Conservation (phyloP, 192 early-diverging fungal species). For the Backusella morwellensis region DNA sequence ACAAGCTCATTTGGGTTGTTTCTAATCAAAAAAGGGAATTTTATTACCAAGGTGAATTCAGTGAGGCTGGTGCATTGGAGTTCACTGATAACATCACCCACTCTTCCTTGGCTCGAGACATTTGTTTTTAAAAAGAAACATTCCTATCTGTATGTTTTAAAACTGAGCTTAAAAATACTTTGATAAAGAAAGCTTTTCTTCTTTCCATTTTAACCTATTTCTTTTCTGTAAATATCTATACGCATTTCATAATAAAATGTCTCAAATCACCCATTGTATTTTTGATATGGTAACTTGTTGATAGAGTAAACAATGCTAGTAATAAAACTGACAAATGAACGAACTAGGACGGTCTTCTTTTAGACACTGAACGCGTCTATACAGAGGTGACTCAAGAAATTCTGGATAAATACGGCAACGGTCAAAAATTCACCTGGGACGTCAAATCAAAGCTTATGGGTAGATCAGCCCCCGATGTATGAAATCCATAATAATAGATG, state of each 20-base stretch:
- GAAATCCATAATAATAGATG: neutral
- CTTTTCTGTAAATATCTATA: neutral
- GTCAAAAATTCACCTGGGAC: slow-evolving; percentile 63
- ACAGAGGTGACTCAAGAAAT: slow-evolving; percentile 85
- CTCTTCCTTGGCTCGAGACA: neutral
- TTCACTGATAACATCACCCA: neutral
- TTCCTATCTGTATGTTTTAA: neutral
- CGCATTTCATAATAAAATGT: slow-evolving; percentile 7
- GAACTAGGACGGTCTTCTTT: slow-evolving; percentile 63
- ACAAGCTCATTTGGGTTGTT: slow-evolving; percentile 31
- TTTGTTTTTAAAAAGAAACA: neutral
- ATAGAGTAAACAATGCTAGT: neutral
- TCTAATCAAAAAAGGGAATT: neutral
- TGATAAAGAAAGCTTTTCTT: neutral
- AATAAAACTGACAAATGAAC: neutral
- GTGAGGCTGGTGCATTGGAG: neutral
- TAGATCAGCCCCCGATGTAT: slow-evolving; percentile 52
- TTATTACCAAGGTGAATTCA: neutral
- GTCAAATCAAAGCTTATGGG: slow-evolving; percentile 79
- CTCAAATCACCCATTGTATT: slow-evolving; percentile 61
- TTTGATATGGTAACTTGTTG: slow-evolving; percentile 62
- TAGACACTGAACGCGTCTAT: slow-evolving; percentile 90
- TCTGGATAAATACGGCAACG: slow-evolving; percentile 62
- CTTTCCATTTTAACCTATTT: neutral
- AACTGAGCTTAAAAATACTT: neutral